Evolutionary conservation across 345 rosid genomes (phyloP).

Genomic region (Citrus glauca): DNA sequence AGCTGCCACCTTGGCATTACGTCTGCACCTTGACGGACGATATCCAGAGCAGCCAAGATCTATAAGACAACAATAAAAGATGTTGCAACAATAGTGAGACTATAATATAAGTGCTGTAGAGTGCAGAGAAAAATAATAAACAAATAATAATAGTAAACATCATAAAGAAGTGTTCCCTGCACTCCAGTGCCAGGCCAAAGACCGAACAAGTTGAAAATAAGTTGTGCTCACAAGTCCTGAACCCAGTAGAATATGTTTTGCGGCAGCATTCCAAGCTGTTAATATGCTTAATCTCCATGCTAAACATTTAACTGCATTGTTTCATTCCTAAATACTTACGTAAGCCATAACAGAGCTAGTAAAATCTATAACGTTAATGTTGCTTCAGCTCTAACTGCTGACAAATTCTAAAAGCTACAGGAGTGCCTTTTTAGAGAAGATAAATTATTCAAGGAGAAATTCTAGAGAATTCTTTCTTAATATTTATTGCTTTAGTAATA

Average conservation of each 20-base stretch:
- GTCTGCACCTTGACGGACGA: conserved; percentile 99
- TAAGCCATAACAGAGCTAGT: neutral
- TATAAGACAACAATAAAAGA: conserved; percentile 26
- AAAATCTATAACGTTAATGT: neutral
- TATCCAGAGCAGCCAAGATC: conserved; percentile 95
- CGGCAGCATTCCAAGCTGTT: neutral
- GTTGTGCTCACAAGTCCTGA: neutral
- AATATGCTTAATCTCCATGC: neutral
- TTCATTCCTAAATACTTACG: neutral
- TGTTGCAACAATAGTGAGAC: conserved; percentile 2
- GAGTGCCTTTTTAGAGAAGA: neutral
- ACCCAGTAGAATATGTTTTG: neutral
- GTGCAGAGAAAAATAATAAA: neutral
- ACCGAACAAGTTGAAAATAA: neutral
- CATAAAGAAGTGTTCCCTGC: neutral
- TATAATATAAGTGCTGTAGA: neutral
- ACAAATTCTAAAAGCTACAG: neutral
- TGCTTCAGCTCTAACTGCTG: neutral
- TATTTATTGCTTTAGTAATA: neutral
- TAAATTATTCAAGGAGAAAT: neutral
- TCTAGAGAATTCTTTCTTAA: neutral
- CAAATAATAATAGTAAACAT: neutral
- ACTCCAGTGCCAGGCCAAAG: neutral
- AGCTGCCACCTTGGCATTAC: conserved; percentile 97
- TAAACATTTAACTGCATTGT: neutral